Base-by-base conservation (phyloP, 129 eudicot species). In the Pulicaria dysenterica region DNA sequence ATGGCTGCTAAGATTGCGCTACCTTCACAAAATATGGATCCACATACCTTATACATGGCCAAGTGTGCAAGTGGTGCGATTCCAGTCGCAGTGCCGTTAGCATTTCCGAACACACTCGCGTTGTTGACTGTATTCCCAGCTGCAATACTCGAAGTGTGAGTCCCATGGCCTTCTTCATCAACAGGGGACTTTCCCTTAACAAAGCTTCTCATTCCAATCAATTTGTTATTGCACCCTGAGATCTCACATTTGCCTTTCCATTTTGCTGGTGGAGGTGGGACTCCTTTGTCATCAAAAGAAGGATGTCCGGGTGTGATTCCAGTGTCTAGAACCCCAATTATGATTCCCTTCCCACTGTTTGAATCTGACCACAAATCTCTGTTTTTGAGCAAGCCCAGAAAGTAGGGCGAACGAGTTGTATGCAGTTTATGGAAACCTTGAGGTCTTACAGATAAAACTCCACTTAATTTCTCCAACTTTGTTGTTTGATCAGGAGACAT, bases 21-120 rank as follows among this genome's bases (percentile, higher is more conserved):
- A 0, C 75, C 82, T 4, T 37, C 7, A 77, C 90, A 82, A 24
- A 1, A n/a, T 5, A n/a, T 0, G 3, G 3, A 3, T 12, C 3
- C 5, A 44, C 86, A 82, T 15, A 77, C 83, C 14, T 39, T 72
- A 54, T 82, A 77, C 43, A 77, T 67, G 57, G 86, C 80, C 15
- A 57, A 17, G 64, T 81, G 85, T 11, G 85, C 82, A 0, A 71
- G 67, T 14, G 85, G 85, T 3, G 86, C 86, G 62, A 77, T 77
- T 31, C 86, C 86, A 38, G 66, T 43, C 1, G 86, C 86, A 13
- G 86, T 82, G 42, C 86, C 83, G 12, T 77, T 72, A 10, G 80
- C 80, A 12, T 65, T 38, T 4, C 86, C 86, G 34, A 50, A 82
- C 7, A 82, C 67, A 46, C 63, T 82, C 4, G 86, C 83, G 10